phyloP scores from a whole-genome alignment of 225 moss, liverwort and hornwort genomes.

The Takakia lepidozioides region DNA sequence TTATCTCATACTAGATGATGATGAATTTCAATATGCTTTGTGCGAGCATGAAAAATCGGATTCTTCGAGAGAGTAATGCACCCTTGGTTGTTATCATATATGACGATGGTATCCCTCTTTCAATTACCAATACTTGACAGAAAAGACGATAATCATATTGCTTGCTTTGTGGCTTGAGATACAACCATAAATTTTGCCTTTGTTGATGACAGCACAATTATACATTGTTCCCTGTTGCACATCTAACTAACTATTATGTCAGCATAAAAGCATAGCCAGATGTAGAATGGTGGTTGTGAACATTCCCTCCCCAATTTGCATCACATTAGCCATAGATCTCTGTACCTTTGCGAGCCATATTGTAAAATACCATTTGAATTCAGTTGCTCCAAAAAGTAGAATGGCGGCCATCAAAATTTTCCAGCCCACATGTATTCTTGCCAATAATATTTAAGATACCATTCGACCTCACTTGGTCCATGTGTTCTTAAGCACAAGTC shows the following conservation, averaged over 20 bases:
- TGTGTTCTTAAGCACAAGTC: too few relatives aligned
- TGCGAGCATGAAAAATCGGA: neutral
- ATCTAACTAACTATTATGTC: neutral
- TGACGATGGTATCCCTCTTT: neutral
- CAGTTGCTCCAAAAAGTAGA: too few relatives aligned
- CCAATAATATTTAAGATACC: too few relatives aligned
- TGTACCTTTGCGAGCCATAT: too few relatives aligned
- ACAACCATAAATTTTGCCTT: neutral
- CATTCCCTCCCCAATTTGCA: neutral
- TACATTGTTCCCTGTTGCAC: neutral
- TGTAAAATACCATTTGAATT: too few relatives aligned
- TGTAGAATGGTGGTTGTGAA: neutral
- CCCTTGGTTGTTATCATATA: conserved; percentile 3
- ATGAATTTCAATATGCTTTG: conserved; percentile 3
- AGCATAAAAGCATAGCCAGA: conserved; percentile 1
- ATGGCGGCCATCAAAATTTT: too few relatives aligned
- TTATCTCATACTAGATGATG: conserved; percentile 3
- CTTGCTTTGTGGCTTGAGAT: conserved; percentile 2
- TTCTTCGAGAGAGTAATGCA: conserved; percentile 1
- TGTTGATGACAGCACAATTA: neutral
- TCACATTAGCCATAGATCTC: neutral
- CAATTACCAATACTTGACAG: neutral
- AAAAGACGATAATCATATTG: neutral
- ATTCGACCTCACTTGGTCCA: too few relatives aligned
- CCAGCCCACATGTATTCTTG: too few relatives aligned